Base-by-base conservation (phyloP, 2,329 filamentous ascomycete species). In the Simplicillium aogashimaense region DNA sequence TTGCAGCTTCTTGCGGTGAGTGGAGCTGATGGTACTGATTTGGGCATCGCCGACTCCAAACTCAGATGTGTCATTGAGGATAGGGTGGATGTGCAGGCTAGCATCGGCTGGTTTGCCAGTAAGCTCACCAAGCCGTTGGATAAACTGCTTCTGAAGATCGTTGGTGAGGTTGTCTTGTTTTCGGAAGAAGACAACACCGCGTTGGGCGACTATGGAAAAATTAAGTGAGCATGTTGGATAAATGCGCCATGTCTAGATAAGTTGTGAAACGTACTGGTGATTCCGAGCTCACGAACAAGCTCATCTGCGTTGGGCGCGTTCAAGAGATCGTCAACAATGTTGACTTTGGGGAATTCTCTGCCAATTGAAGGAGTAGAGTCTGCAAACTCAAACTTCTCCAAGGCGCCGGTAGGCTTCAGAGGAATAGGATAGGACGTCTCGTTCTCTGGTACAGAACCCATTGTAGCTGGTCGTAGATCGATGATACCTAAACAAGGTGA, bases 121-220 rank as follows among this genome's bases (percentile, higher is more conserved):
- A 1, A 78, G 64, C 52, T 76, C 59, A 11, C 78, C 78, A 1
- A 82, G 67, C 1, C 70, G 66, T 36, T 80, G 68, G 15, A 77
- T 73, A 0, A 86, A 65, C 40, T 78, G 62, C 59, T 85, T 86
- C 50, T 82, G 78, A 2, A 80, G 66, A 2, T 77, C 74, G 52
- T 81, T 72, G 47, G 67, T 70, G 29, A 83, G 58, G 28, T 66
- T 63, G 52, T 80, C 66, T 47, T 86, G 81, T 30, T 72, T 69
- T 15, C 79, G 72, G 61, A 85, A 82, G 63, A 84, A 83, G 30
- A 83, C 78, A 4, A 84, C 20, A 25, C 20, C 20, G 20, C 20
- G 20, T 9, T 25, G 20, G 20, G 20, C 20, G 20, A 25, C 20
- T 25, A 25, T 6, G 20, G 9, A 25, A 25, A 25, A 25, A 25